A percentile compares a stretch with the other conserved stretches of the same genome.
Evolutionary conservation across 1,139 yeast species (phyloP).

Genomic region (Meyerozyma sp.): DNA sequence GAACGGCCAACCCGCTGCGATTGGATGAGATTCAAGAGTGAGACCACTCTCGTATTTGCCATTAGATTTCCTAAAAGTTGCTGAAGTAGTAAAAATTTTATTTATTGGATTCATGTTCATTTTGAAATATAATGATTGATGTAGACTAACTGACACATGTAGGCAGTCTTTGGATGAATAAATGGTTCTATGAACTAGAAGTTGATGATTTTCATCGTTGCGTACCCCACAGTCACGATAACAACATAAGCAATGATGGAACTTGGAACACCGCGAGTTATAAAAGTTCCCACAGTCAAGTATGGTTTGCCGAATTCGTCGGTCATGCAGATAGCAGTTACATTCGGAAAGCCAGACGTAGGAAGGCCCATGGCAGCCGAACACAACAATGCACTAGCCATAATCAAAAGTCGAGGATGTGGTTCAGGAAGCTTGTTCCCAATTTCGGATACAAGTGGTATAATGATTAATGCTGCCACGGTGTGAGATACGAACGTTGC

Average conservation of each 20-base stretch:
- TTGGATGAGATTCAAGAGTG: constrained; percentile 6
- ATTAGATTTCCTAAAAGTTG: too few relatives aligned
- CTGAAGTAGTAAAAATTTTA: too few relatives aligned
- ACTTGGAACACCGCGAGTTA: constrained; percentile 68
- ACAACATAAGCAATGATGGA: constrained; percentile 52
- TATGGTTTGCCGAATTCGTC: constrained; percentile 68
- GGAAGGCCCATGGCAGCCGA: constrained; percentile 79
- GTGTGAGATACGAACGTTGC: constrained; percentile 78
- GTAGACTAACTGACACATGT: too few relatives aligned
- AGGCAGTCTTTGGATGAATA: too few relatives aligned
- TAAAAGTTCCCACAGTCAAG: constrained; percentile 58
- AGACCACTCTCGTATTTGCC: not conserved
- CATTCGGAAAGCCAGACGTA: constrained; percentile 73
- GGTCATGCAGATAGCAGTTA: constrained; percentile 73
- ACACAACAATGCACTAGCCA: constrained; percentile 62
- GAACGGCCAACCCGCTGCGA: constrained; percentile 41
- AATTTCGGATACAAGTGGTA: constrained; percentile 66
- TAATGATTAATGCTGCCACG: constrained; percentile 67
- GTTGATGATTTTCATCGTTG: constrained; percentile 51
- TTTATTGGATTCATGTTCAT: too few relatives aligned
- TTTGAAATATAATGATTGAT: too few relatives aligned
- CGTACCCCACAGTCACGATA: constrained; percentile 61
- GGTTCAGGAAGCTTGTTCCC: constrained; percentile 53
- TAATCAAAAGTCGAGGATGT: constrained; percentile 57
- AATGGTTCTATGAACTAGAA: constrained; percentile 16